Evolutionary conservation across 2,329 filamentous ascomycete species (phyloP).

Genomic region (Fonsecaea monophora): DNA sequence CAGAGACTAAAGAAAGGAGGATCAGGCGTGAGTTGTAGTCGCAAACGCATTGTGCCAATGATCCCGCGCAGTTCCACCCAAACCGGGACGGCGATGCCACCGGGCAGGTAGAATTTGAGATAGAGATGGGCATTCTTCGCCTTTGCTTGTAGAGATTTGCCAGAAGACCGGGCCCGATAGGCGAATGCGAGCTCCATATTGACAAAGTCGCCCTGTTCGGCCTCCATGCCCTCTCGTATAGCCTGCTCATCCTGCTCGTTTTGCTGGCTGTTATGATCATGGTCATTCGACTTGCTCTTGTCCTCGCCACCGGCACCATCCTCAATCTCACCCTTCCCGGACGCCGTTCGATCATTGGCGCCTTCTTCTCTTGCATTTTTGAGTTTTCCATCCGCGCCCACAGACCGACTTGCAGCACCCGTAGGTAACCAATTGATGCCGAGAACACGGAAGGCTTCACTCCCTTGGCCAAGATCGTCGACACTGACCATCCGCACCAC

Average conservation of each 20-base stretch:
- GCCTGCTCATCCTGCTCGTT: conserved; percentile 46
- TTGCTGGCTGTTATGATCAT: conserved; percentile 48
- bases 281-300: conserved; percentile 49
- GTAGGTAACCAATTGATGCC: conserved; percentile 76
- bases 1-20: conserved; percentile 79
- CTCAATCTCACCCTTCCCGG: conserved; percentile 44
- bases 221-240: conserved; percentile 69
- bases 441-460: conserved; percentile 72
- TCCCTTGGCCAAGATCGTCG: conserved; percentile 77
- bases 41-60: conserved; percentile 71
- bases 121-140: conserved; percentile 76
- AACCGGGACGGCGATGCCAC: conserved; percentile 64
- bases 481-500: conserved; percentile 76
- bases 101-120: conserved; percentile 73
- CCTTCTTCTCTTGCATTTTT: conserved; percentile 46
- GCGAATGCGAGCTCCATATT: conserved; percentile 78
- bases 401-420: conserved; percentile 69
- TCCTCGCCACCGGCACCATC: conserved; percentile 47
- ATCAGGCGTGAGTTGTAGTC: conserved; percentile 75
- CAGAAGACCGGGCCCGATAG: conserved; percentile 69
- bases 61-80: conserved; percentile 78
- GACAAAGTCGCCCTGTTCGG: conserved; percentile 78
- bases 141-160: conserved; percentile 66
- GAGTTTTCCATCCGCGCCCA: conserved; percentile 65
- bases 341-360: conserved; percentile 59